Conservation (phyloP, 805 yeast genomes). For the Suhomyces sp. region DNA sequence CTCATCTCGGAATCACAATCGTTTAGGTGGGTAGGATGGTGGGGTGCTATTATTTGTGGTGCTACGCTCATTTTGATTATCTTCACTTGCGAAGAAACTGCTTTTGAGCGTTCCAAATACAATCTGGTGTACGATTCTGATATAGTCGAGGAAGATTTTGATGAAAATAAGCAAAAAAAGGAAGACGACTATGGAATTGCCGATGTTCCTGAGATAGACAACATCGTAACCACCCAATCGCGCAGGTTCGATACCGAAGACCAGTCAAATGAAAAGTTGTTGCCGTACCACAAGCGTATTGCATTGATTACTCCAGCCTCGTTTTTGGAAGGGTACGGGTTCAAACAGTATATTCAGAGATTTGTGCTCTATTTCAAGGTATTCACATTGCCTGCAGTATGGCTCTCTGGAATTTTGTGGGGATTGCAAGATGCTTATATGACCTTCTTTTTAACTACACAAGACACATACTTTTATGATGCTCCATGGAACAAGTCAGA, state of each 20-base stretch:
- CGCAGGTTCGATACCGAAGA: background rate
- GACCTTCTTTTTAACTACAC: slow-evolving; percentile 39
- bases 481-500: slow-evolving; percentile 34
- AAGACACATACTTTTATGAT: slow-evolving; percentile 34
- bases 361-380: slow-evolving; percentile 31
- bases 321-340: slow-evolving; percentile 34
- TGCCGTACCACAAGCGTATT: slow-evolving; percentile 17
- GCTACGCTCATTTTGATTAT: slow-evolving; percentile 40
- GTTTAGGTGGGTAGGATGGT: slow-evolving; percentile 54
- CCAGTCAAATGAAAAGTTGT: slow-evolving; percentile 9
- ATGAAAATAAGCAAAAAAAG: background rate
- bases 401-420: slow-evolving; percentile 39
- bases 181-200: background rate
- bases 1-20: slow-evolving; percentile 48
- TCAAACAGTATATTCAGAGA: slow-evolving; percentile 40
- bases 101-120: slow-evolving; percentile 36
- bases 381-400: slow-evolving; percentile 34
- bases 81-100: slow-evolving; percentile 55
- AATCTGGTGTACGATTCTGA: slow-evolving; percentile 11
- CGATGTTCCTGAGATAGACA: background rate
- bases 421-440: slow-evolving; percentile 39
- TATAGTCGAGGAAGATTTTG: slow-evolving; percentile 4
- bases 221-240: background rate
- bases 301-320: slow-evolving; percentile 35
- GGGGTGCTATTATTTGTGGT: slow-evolving; percentile 43